Evolutionary conservation across 2,329 filamentous ascomycete species (phyloP).

Genomic region (Boeremia lycopersici): DNA sequence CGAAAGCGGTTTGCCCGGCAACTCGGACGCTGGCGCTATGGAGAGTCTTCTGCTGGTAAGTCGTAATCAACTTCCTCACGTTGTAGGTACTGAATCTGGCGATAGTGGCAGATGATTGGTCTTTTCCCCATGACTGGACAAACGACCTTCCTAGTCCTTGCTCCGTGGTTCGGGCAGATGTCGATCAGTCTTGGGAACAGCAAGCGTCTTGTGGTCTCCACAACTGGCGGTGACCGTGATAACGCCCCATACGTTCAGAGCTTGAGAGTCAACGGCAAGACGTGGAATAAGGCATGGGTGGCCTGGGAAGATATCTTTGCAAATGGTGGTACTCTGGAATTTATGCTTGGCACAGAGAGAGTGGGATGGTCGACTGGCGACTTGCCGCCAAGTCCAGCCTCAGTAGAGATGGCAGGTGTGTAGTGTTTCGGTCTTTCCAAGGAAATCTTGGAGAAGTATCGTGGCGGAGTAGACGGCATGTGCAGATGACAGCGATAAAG

Average conservation of each 20-base stretch:
- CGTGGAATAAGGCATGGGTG: constrained; percentile 69
- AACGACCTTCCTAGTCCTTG: constrained; percentile 68
- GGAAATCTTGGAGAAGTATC: background rate
- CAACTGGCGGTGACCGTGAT: constrained; percentile 57
- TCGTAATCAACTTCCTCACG: background rate
- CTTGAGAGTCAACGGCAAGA: constrained; percentile 67
- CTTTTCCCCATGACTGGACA: constrained; percentile 63
- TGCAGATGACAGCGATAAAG: background rate
- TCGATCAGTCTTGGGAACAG: constrained; percentile 63
- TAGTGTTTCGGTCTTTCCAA: background rate
- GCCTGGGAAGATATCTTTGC: constrained; percentile 70
- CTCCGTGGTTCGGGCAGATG: constrained; percentile 54
- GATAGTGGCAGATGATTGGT: constrained; percentile 43
- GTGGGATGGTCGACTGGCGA: constrained; percentile 64
- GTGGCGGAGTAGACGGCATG: background rate
- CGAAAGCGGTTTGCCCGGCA: constrained; percentile 67
- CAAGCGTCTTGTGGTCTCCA: constrained; percentile 62
- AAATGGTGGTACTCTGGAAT: constrained; percentile 64
- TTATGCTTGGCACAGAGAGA: constrained; percentile 49
- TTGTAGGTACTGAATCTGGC: constrained; percentile 3
- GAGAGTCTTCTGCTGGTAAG: constrained; percentile 64
- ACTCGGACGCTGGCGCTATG: constrained; percentile 75
- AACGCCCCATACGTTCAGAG: constrained; percentile 66
- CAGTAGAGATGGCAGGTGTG: background rate
- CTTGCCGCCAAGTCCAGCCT: constrained; percentile 65